Base-by-base conservation (phyloP, 75 land plant genomes). In the Pinus albicaulis region DNA sequence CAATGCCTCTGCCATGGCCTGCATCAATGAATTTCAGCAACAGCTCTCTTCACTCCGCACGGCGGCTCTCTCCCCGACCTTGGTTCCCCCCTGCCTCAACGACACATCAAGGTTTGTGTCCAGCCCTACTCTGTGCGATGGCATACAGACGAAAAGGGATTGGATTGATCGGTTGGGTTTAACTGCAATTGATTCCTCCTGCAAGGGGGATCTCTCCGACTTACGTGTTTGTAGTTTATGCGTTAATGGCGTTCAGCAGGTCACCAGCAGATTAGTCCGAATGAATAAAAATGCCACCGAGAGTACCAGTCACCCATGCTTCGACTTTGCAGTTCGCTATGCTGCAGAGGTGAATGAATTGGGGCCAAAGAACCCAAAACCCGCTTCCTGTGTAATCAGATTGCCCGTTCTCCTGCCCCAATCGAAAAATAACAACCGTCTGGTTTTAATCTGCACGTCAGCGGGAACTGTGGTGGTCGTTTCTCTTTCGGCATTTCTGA, bases 271-370 rank as follows among this genome's bases (percentile, higher is more conserved):
- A 8, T 19, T 68, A 17, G 71, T 20, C 11, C 12, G 13, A 7
- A 20, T 7, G 12, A 68, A 11, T 38, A 68, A 38, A 38, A 68
- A 68, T n/a, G 8, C 38, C 3, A 68, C 71, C 3, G 22, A 31
- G 11, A 5, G 19, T 11, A 68, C 11, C 12, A 68, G 52, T 38
- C 71, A 36, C 71, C 62, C 82, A 24, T 92, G 94, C 61, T 83
- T 83, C 59, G 76, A 89, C 64, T 87, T 83, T 22, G 75, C 85
- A 4, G 48, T 83, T 71, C 58, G 87, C 28, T 92, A 92, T 83
- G 94, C 89, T 53, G 82, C 80, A 10, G 61, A 88, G 56, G 84
- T 72, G 5, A 90, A 90, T 36, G 48, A 22, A 2, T 66, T 56
- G 3, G 92, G 92, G 24, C 92, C 92, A 3, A 74, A 75, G 62